These are phyloP conservation scores for Achaetomium macrosporum DNA, from an alignment of 2,329 filamentous ascomycete species.

Conservation along the genomic window DNA sequence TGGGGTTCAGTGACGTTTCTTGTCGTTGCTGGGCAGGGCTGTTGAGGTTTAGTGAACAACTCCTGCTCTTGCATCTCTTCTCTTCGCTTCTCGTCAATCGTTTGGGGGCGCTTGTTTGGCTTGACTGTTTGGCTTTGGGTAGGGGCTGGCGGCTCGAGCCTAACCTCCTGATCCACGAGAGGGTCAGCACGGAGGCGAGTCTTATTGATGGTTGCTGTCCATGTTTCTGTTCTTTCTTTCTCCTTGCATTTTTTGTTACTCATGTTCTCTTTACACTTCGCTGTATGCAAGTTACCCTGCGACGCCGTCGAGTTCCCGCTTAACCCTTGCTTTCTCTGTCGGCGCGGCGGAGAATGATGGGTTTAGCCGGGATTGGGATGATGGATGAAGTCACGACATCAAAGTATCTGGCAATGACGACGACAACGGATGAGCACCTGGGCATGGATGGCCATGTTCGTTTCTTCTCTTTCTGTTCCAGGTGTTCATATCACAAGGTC, in stretches of 20 bases:
- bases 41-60: too few species aligned
- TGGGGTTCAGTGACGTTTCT: neutral
- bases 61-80: too few species aligned
- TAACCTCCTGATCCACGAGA: neutral
- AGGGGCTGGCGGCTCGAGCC: neutral
- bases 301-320: neutral
- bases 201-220: neutral
- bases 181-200: neutral
- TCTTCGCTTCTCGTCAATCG: neutral
- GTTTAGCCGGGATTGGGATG: neutral
- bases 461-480: too few species aligned
- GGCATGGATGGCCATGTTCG: too few species aligned
- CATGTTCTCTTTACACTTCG: neutral
- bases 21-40: neutral
- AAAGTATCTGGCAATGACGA: neutral
- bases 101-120: neutral
- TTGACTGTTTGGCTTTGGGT: neutral
- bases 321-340: neutral
- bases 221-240: neutral
- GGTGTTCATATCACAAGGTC: too few species aligned
- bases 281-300: conserved; percentile 5
- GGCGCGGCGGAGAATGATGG: neutral
- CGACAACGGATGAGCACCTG: neutral
- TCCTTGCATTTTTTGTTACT: neutral
- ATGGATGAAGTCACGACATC: conserved; percentile 3